These are phyloP conservation scores for Casuarina equisetifolia DNA, from an alignment of 306 rosid genomes.

Conservation along the genomic window DNA sequence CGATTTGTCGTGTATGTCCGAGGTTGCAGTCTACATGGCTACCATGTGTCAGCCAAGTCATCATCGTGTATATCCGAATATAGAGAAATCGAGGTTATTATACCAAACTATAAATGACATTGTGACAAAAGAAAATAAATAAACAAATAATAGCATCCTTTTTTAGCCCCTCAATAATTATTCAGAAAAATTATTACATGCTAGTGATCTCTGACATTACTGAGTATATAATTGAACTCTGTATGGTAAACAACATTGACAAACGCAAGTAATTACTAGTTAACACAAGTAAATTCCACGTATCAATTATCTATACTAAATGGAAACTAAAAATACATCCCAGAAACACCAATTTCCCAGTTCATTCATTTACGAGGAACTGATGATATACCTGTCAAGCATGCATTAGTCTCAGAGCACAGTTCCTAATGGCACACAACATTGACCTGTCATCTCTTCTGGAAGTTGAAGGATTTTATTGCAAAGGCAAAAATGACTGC, in stretches of 20 bases:
- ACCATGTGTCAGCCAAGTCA: too few relatives aligned
- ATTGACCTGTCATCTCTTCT: slow-evolving; percentile 67
- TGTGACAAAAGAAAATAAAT: too few relatives aligned
- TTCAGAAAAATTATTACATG: neutral
- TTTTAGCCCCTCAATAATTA: neutral
- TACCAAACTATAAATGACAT: too few relatives aligned
- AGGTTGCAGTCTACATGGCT: too few relatives aligned
- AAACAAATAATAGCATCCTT: too few relatives aligned
- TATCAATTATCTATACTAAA: slow-evolving; percentile 24
- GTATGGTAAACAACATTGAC: slow-evolving; percentile 19
- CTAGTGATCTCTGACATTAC: slow-evolving; percentile 27
- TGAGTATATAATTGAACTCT: slow-evolving; percentile 18
- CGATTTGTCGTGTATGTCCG: too few relatives aligned
- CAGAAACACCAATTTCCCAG: slow-evolving; percentile 33
- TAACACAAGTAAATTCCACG: slow-evolving; percentile 33
- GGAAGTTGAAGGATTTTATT: slow-evolving; percentile 97
- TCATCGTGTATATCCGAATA: too few relatives aligned
- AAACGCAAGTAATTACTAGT: slow-evolving; percentile 31
- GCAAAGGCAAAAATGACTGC: slow-evolving; percentile 84
- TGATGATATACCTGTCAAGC: slow-evolving; percentile 24
- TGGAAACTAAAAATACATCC: neutral
- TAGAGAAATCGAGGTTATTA: too few relatives aligned
- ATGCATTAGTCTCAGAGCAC: slow-evolving; percentile 11
- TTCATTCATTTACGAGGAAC: slow-evolving; percentile 28
- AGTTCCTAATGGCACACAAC: slow-evolving; percentile 16